Conservation (phyloP, 306 rosid genomes). For the Albizia julibrissin region DNA sequence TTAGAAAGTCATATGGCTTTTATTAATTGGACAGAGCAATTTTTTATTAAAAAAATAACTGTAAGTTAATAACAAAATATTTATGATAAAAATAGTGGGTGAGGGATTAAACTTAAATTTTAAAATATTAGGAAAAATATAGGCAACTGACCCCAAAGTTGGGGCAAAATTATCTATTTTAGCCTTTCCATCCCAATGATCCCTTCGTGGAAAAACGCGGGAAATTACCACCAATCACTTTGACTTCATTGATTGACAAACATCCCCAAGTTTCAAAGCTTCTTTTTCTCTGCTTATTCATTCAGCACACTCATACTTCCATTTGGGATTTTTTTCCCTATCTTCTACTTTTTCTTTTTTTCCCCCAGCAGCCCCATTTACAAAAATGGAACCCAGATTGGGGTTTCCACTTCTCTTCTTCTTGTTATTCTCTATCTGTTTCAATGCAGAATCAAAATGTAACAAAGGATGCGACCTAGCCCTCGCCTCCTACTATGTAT, state of each 20-base stretch:
- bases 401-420: slow-evolving; percentile 20
- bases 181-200: neutral
- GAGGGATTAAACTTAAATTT: accelerated
- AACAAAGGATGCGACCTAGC: slow-evolving; percentile 47
- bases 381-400: slow-evolving; percentile 11
- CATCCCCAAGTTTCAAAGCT: neutral
- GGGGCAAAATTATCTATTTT: too few relatives aligned
- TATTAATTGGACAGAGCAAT: too few relatives aligned
- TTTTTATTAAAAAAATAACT: too few relatives aligned
- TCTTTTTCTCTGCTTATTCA: neutral
- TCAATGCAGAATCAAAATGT: slow-evolving; percentile 53
- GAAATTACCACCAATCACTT: neutral
- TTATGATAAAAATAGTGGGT: too few relatives aligned
- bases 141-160: too few relatives aligned
- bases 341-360: neutral
- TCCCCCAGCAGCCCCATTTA: neutral
- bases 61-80: too few relatives aligned
- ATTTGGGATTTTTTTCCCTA: neutral
- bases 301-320: slow-evolving; percentile 1
- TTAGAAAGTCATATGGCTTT: too few relatives aligned
- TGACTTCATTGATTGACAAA: neutral
- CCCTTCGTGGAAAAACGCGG: neutral
- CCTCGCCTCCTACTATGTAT: slow-evolving; percentile 58
- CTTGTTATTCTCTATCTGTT: slow-evolving; percentile 5
- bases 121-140: too few relatives aligned